Percentiles rank a stretch among this genome's conserved stretches.
These are phyloP conservation scores for Paradendryphiella salina DNA, from an alignment of 2,329 filamentous ascomycete species.

Conservation along the genomic window DNA sequence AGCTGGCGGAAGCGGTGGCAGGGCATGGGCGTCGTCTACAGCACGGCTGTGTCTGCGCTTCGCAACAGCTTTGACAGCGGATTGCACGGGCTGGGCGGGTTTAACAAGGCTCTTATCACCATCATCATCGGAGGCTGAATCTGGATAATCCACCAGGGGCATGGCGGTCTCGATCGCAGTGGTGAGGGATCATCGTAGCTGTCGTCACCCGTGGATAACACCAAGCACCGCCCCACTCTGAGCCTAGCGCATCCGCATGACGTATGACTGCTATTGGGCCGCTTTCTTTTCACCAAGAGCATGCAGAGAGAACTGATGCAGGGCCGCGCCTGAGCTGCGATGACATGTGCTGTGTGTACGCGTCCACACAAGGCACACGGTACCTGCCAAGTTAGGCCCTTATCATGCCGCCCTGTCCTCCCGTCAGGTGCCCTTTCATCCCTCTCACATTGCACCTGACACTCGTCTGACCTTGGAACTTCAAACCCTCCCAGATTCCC, in stretches of 20 bases:
- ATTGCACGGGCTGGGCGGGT: constrained; percentile 11
- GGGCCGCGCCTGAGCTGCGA: constrained; percentile 24
- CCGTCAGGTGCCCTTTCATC: constrained; percentile 18
- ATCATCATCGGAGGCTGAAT: constrained; percentile 60
- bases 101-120: constrained; percentile 18
- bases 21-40: constrained; percentile 24
- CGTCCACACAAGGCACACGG: constrained; percentile 25
- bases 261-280: constrained; percentile 27
- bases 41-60: constrained; percentile 42
- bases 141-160: constrained; percentile 49
- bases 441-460: constrained; percentile 6
- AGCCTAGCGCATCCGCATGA: constrained; percentile 34
- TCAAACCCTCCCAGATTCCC: neutral
- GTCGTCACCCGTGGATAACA: constrained; percentile 24
- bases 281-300: constrained; percentile 13
- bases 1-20: constrained; percentile 75
- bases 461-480: neutral
- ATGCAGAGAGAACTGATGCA: constrained; percentile 18
- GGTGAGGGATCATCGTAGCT: constrained; percentile 19
- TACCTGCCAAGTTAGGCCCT: constrained; percentile 41
- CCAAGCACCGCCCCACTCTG: constrained; percentile 21
- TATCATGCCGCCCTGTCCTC: constrained; percentile 23
- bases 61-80: constrained; percentile 10
- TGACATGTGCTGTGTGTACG: constrained; percentile 30
- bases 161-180: constrained; percentile 29